Evolutionary conservation across 148 eudicot genomes (phyloP).

Genomic region (Chenopodium quinoa): DNA sequence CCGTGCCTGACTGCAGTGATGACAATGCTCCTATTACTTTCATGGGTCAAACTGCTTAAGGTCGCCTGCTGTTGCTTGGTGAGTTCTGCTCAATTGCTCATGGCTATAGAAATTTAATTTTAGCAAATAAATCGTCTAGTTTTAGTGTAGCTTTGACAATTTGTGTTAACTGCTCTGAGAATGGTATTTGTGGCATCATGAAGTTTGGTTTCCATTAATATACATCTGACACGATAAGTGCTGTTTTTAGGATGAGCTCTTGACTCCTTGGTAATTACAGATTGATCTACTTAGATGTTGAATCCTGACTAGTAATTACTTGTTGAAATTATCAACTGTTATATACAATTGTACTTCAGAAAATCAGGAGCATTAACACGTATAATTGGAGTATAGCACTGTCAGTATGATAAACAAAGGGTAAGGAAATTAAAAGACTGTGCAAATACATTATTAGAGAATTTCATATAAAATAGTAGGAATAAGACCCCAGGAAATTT

Average conservation of each 20-base stretch:
- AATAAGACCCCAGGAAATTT: background rate
- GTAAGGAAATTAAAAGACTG: background rate
- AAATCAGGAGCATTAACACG: no score
- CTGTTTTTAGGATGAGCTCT: background rate
- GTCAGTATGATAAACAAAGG: background rate
- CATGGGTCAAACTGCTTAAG: slow-evolving; percentile 4
- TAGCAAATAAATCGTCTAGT: background rate
- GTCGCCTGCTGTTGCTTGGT: no score
- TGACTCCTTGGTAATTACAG: background rate
- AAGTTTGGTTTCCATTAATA: background rate
- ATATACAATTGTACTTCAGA: no score
- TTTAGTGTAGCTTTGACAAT: background rate
- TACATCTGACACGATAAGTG: background rate
- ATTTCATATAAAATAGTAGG: background rate
- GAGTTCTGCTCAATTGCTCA: no score
- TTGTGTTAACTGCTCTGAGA: background rate
- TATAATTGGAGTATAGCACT: no score
- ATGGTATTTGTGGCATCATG: background rate
- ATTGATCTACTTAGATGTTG: background rate
- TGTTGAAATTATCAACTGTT: no score
- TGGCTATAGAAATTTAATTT: background rate
- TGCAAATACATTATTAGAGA: background rate
- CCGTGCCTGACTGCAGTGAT: slow-evolving; percentile 46
- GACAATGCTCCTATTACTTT: slow-evolving; percentile 41
- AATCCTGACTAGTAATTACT: background rate